Base-by-base conservation (phyloP, 2,329 filamentous ascomycete species). In the Epichloe sibirici region DNA sequence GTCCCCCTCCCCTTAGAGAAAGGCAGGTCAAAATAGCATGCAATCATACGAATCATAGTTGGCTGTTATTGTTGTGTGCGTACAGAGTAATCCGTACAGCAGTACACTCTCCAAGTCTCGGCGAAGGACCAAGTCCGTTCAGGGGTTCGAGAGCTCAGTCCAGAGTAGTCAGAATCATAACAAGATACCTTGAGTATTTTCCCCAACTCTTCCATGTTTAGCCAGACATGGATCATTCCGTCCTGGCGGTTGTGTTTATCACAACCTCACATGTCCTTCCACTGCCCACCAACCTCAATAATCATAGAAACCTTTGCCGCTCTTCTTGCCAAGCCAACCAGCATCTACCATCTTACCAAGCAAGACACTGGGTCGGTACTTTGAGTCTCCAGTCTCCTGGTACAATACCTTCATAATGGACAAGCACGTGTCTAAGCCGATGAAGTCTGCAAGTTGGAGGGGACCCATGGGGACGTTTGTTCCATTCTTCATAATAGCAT, bases 401-500 rank as follows among this genome's bases (percentile, higher is more conserved):
- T 97, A 83, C 63, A 98, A 70, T 4, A 97, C 93, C 70, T 87
- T 90, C 93, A 98, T 98, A 63, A 98, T 98, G 23, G 91, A 83
- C 56, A 97, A 73, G 65, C 93, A 98, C 0, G 93, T 98, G 67
- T 98, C 93, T 45, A 98, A 76, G 7, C 93, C 93, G 63, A 98
- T 97, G 64, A 98, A 98, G 69, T 98, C 93, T 2, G 93, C 93
- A 62, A 98, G 72, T 63, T 90, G 85, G 58, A 98, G 75, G 9
- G 93, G 93, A 0, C 93, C 93, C 93, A 98, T 98, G 25, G 93
- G 93, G 42, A 98, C 93, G 65, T 95, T 95, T 23, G 93, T 98
- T 46, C 93, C 93, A 62, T 96, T 96, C 79, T 95, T 97, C 93
- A 98, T 98, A 62, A 98, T 98, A 58, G 79, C 84, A 65, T 98